Evolutionary conservation across 2,329 filamentous ascomycete species (phyloP).

Genomic region (Fusarium poae): DNA sequence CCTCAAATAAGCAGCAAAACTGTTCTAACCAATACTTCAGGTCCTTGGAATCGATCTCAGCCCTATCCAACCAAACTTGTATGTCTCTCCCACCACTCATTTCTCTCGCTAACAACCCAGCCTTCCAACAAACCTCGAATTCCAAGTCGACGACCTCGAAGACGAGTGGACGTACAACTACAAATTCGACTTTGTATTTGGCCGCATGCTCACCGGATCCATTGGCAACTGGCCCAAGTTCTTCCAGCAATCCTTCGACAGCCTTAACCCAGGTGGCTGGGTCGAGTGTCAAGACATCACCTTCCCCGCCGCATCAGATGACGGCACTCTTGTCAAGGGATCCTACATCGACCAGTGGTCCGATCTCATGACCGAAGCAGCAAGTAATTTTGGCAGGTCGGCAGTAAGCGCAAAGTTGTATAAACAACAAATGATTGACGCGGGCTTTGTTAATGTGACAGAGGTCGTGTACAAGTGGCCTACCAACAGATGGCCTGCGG

Average conservation of each 20-base stretch:
- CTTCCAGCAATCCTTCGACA: slow-evolving; percentile 54
- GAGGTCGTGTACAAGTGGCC: slow-evolving; percentile 65
- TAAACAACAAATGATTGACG: slow-evolving; percentile 59
- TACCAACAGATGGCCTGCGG: slow-evolving; percentile 64
- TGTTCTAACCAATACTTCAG: slow-evolving; percentile 13
- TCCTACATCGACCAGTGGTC: slow-evolving; percentile 50
- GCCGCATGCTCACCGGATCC: slow-evolving; percentile 55
- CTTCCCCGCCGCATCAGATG: slow-evolving; percentile 57
- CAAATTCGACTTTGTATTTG: slow-evolving; percentile 59
- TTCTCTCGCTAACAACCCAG: slow-evolving; percentile 37
- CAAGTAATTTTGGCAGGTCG: slow-evolving; percentile 49
- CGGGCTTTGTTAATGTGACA: slow-evolving; percentile 66
- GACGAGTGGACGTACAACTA: slow-evolving; percentile 56
- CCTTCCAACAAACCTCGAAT: slow-evolving; percentile 64
- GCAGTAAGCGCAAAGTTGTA: slow-evolving; percentile 50
- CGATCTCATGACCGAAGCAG: slow-evolving; percentile 50
- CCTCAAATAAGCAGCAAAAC: accelerated
- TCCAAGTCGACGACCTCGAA: slow-evolving; percentile 61
- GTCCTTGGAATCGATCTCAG: slow-evolving; percentile 59
- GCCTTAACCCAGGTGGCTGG: slow-evolving; percentile 60
- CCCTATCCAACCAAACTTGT: slow-evolving; percentile 58
- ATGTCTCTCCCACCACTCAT: background rate
- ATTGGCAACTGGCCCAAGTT: slow-evolving; percentile 55
- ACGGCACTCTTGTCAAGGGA: slow-evolving; percentile 53
- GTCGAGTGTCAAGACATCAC: slow-evolving; percentile 60